These are phyloP conservation scores for Hexamita inflata DNA, from an alignment of 208 protist species.

Conservation along the genomic window DNA sequence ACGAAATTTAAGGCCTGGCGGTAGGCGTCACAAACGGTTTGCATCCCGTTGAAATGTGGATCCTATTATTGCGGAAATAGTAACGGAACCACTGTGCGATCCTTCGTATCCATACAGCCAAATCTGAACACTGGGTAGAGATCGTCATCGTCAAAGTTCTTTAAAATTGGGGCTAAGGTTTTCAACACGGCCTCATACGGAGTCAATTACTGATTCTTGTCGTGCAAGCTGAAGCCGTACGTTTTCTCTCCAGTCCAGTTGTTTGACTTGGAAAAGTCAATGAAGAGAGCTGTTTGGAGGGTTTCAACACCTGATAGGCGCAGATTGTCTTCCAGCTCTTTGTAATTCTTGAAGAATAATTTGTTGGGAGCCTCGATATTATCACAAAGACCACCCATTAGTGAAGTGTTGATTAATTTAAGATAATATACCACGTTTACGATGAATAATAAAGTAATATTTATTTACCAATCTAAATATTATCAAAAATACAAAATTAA, in stretches of 20 bases:
- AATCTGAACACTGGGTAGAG: conserved; percentile 29
- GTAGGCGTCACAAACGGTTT: conserved; percentile 13
- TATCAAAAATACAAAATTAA: too few relatives aligned
- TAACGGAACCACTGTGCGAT: background rate
- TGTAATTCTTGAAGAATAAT: background rate
- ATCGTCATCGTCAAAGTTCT: conserved; percentile 44
- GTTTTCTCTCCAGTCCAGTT: conserved; percentile 34
- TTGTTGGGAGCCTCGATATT: background rate
- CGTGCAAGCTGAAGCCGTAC: conserved; percentile 27
- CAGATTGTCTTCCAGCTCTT: background rate
- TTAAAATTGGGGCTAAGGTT: conserved; percentile 24
- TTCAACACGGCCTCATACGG: conserved; percentile 37
- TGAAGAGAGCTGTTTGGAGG: conserved; percentile 7
- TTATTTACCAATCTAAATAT: too few relatives aligned
- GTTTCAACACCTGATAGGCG: background rate
- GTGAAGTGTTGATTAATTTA: too few relatives aligned
- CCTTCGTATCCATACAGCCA: conserved; percentile 25
- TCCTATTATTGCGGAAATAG: conserved; percentile 19
- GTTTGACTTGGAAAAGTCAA: conserved; percentile 44
- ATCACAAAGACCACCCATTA: background rate
- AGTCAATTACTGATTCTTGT: conserved; percentile 25
- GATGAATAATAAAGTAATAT: too few relatives aligned
- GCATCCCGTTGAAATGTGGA: conserved; percentile 14
- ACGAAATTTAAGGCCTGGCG: background rate
- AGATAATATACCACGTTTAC: too few relatives aligned